These are phyloP conservation scores for Westerdykella aurantiaca DNA, from an alignment of 2,329 filamentous ascomycete genomes.

Conservation along the genomic window DNA sequence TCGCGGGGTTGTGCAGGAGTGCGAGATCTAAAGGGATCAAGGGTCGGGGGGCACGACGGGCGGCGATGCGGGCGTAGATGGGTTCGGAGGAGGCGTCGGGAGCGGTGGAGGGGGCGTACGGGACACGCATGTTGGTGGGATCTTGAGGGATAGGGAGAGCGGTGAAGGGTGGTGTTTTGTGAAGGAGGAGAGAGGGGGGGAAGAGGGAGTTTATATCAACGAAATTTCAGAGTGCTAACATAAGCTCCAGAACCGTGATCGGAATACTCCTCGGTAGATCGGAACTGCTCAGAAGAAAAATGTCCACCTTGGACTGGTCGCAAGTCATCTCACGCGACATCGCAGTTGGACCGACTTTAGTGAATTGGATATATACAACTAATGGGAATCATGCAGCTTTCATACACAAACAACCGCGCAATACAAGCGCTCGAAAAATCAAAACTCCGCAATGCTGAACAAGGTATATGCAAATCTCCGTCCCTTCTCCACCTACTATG, in stretches of 20 bases:
- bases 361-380: slow-evolving; percentile 2
- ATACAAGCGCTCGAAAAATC: background rate
- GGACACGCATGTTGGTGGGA: slow-evolving; percentile 47
- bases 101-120: slow-evolving; percentile 48
- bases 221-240: background rate
- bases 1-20: slow-evolving; percentile 50
- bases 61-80: slow-evolving; percentile 49
- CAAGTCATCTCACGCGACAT: too few relatives aligned
- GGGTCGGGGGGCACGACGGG: slow-evolving; percentile 46
- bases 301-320: too few relatives aligned
- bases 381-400: too few relatives aligned
- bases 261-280: slow-evolving; percentile 3
- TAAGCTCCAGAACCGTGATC: slow-evolving; percentile 1
- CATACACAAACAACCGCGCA: too few relatives aligned
- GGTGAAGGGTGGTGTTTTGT: background rate
- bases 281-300: background rate
- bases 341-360: background rate
- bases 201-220: slow-evolving; percentile 2
- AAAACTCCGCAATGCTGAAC: background rate
- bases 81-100: slow-evolving; percentile 39
- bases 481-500: background rate
- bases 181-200: slow-evolving; percentile 2
- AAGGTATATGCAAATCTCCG: slow-evolving; percentile 2
- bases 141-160: slow-evolving; percentile 3
- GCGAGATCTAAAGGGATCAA: slow-evolving; percentile 53